Percentiles rank a stretch among this genome's conserved stretches.
phyloP scores from a whole-genome alignment of 2,329 filamentous ascomycete species.

The Coleophoma crateriformis region DNA sequence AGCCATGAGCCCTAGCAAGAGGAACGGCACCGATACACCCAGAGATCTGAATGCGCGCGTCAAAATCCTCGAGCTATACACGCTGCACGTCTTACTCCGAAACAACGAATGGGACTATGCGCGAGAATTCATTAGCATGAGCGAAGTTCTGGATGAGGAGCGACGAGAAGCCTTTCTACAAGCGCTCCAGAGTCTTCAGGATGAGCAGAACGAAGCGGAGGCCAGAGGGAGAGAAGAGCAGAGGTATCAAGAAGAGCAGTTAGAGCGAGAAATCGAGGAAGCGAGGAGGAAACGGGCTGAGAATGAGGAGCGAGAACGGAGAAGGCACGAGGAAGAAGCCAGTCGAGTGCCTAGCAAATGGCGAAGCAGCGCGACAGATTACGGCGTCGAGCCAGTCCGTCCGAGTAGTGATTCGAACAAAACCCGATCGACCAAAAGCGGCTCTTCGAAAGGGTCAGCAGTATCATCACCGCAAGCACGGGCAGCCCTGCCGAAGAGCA shows the following conservation, averaged over 20 bases:
- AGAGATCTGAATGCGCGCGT: slow-evolving; percentile 79
- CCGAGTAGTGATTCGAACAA: slow-evolving; percentile 12
- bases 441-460: slow-evolving; percentile 27
- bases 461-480: slow-evolving; percentile 13
- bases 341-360: slow-evolving; percentile 47
- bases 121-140: slow-evolving; percentile 81
- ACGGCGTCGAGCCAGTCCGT: slow-evolving; percentile 55
- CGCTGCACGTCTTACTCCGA: slow-evolving; percentile 85
- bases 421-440: slow-evolving; percentile 24
- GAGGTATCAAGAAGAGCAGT: slow-evolving; percentile 49
- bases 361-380: slow-evolving; percentile 58
- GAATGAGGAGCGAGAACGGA: slow-evolving; percentile 44
- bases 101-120: slow-evolving; percentile 98
- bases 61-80: slow-evolving; percentile 93
- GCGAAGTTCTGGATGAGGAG: slow-evolving; percentile 86
- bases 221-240: slow-evolving; percentile 55
- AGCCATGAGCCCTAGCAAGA: slow-evolving; percentile 52
- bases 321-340: slow-evolving; percentile 29
- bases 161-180: slow-evolving; percentile 82
- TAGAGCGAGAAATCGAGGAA: slow-evolving; percentile 52
- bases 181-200: slow-evolving; percentile 75
- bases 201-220: slow-evolving; percentile 72
- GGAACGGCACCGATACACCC: slow-evolving; percentile 69
- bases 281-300: slow-evolving; percentile 48
- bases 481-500: slow-evolving; percentile 6